Conservation (phyloP, 768 basidiomycete genomes). For the Asterophora lycoperdoides region DNA sequence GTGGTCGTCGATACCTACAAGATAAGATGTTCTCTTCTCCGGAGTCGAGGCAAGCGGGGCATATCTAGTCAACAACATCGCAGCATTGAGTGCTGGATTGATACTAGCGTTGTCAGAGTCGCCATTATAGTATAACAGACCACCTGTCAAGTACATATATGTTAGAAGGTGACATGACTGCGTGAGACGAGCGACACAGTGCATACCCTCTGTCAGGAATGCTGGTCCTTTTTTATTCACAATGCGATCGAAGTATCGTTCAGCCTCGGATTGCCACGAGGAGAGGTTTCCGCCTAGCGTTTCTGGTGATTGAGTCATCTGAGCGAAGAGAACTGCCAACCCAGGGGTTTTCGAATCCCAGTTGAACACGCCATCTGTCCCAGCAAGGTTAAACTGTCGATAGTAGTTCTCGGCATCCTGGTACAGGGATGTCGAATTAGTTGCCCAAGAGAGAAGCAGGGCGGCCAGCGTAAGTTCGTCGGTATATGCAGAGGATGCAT, state of each 20-base stretch:
- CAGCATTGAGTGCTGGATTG: slow-evolving; percentile 84
- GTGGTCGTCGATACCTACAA: slow-evolving; percentile 34
- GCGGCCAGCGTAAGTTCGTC: slow-evolving; percentile 78
- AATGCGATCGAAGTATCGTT: slow-evolving; percentile 72
- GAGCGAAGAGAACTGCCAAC: slow-evolving; percentile 68
- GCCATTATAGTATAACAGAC: slow-evolving; percentile 76
- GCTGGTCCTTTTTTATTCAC: slow-evolving; percentile 53
- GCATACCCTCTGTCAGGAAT: slow-evolving; percentile 58
- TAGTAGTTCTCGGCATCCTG: slow-evolving; percentile 62
- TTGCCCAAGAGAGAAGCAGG: slow-evolving; percentile 70
- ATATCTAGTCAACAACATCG: slow-evolving; percentile 79
- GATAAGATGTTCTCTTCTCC: slow-evolving; percentile 55
- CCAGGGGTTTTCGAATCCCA: slow-evolving; percentile 88
- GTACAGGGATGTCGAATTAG: slow-evolving; percentile 55
- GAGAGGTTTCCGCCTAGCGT: slow-evolving; percentile 52
- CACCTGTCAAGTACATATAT: slow-evolving; percentile 42
- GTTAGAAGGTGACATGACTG: background rate
- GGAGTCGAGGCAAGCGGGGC: slow-evolving; percentile 64
- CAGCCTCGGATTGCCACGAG: slow-evolving; percentile 65
- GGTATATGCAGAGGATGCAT: slow-evolving; percentile 65
- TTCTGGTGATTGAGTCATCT: slow-evolving; percentile 59
- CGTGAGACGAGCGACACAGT: background rate
- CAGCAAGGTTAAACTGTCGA: slow-evolving; percentile 47
- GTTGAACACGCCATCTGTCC: slow-evolving; percentile 64
- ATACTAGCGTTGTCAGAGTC: slow-evolving; percentile 78